phyloP scores from a whole-genome alignment of 1,284 basidiomycete genomes.

The Tilletia walkeri region DNA sequence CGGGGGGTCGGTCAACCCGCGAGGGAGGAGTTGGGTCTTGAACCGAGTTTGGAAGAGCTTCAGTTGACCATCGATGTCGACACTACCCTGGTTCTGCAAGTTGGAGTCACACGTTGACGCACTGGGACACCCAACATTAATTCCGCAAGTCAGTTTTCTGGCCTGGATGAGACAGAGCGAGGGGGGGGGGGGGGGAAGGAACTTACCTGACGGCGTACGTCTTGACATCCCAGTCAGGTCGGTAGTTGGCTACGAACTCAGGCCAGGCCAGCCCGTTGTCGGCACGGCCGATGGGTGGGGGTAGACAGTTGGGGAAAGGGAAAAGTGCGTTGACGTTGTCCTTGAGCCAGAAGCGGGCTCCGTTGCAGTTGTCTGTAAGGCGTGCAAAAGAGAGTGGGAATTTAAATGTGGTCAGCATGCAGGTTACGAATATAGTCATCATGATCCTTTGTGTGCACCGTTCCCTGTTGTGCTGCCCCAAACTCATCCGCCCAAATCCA shows the following conservation, averaged over 20 bases:
- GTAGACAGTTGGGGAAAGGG: conserved; percentile 15
- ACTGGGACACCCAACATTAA: neutral
- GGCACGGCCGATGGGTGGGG: conserved; percentile 6
- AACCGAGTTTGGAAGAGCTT: neutral
- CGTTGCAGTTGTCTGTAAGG: conserved; percentile 12
- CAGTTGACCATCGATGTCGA: neutral
- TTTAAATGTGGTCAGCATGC: too few species aligned
- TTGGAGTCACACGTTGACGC: neutral
- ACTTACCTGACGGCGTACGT: conserved; percentile 10
- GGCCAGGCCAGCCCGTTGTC: conserved; percentile 18
- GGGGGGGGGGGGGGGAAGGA: neutral
- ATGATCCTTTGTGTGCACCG: too few species aligned
- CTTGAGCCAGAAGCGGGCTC: neutral
- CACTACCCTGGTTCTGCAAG: neutral
- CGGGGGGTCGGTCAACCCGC: neutral
- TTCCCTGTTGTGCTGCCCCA: too few species aligned
- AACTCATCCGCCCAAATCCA: too few species aligned
- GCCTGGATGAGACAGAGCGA: too few species aligned
- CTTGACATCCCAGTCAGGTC: conserved; percentile 9
- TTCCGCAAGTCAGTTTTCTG: too few species aligned
- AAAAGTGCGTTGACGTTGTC: neutral
- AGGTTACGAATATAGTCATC: too few species aligned
- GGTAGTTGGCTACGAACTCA: neutral
- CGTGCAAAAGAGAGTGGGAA: too few species aligned
- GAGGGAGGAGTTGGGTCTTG: neutral